A percentile compares a stretch with the other conserved stretches of the same genome.
These are phyloP conservation scores for Scheffersomyces cryptocercus DNA, from an alignment of 1,139 yeast species.

Conservation along the genomic window DNA sequence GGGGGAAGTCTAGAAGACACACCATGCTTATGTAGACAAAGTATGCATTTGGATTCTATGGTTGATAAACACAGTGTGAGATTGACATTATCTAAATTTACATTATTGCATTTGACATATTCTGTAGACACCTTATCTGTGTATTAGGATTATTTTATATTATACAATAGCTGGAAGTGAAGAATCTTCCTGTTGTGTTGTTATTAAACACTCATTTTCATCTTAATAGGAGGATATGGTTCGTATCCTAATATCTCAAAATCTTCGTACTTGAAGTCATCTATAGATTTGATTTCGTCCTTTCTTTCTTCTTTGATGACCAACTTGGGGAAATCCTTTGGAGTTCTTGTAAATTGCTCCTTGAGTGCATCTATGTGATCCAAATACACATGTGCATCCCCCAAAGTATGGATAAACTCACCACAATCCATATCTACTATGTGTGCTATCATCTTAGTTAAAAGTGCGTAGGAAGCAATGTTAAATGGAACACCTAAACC, in stretches of 20 bases:
- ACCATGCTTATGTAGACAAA: conserved; percentile 8
- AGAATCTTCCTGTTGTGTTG: background rate
- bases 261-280: conserved; percentile 86
- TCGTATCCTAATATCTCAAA: conserved; percentile 76
- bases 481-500: conserved; percentile 98
- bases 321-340: conserved; percentile 79
- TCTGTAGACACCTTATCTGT: background rate
- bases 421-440: conserved; percentile 94
- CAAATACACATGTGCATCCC: conserved; percentile 92
- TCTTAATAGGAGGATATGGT: conserved; percentile 81
- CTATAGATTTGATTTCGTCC: conserved; percentile 60
- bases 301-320: conserved; percentile 58
- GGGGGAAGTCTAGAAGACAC: conserved; percentile 11
- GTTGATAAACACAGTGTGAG: no score
- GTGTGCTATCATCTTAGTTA: conserved; percentile 94
- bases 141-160: background rate
- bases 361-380: conserved; percentile 91
- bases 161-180: conserved; percentile 1
- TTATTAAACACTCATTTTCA: conserved; percentile 69
- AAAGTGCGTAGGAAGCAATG: conserved; percentile 91
- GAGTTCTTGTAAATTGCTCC: conserved; percentile 72
- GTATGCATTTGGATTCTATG: no score
- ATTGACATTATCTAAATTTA: no score
- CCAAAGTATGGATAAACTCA: conserved; percentile 91
- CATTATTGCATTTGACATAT: no score